These are phyloP conservation scores for Pichia sp. DNA, from an alignment of 1,139 yeast genomes.

Conservation along the genomic window DNA sequence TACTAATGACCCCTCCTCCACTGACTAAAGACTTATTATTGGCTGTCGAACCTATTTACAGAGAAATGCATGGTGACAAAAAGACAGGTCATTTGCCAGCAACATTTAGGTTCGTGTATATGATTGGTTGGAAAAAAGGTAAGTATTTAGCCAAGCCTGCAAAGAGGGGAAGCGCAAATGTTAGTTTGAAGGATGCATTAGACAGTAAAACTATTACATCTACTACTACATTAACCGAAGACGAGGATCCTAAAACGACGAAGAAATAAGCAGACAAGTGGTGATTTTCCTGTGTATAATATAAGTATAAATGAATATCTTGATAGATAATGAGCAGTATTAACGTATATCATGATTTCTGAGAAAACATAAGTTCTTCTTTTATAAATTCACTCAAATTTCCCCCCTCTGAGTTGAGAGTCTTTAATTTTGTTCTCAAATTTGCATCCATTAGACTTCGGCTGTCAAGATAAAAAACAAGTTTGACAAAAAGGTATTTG, in stretches of 20 bases:
- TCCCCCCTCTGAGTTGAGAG: not conserved
- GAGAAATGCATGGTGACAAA: slow-evolving; percentile 59
- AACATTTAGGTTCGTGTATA: slow-evolving; percentile 69
- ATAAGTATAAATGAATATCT: not conserved
- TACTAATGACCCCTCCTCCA: slow-evolving; percentile 49
- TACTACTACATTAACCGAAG: slow-evolving; percentile 21
- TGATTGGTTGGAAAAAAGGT: slow-evolving; percentile 88
- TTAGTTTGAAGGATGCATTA: slow-evolving; percentile 62
- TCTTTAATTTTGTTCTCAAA: not conserved
- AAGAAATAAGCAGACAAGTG: not conserved
- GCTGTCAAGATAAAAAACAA: slow-evolving; percentile 1
- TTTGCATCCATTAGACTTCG: not conserved
- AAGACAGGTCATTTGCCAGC: slow-evolving; percentile 49
- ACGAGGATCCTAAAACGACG: slow-evolving; percentile 12
- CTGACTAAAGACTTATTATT: slow-evolving; percentile 62
- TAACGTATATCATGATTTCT: not conserved
- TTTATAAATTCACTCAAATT: not conserved
- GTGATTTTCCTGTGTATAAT: slow-evolving; percentile 23
- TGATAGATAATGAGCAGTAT: not conserved
- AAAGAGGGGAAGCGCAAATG: slow-evolving; percentile 65
- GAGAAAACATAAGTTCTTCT: not conserved
- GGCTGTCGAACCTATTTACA: slow-evolving; percentile 75
- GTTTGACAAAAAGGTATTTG: slow-evolving; percentile 1
- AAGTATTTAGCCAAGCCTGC: slow-evolving; percentile 64
- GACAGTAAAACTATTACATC: slow-evolving; percentile 17